These are phyloP conservation scores for Candolleomyces eurysporus DNA, from an alignment of 768 basidiomycete species.

Conservation along the genomic window DNA sequence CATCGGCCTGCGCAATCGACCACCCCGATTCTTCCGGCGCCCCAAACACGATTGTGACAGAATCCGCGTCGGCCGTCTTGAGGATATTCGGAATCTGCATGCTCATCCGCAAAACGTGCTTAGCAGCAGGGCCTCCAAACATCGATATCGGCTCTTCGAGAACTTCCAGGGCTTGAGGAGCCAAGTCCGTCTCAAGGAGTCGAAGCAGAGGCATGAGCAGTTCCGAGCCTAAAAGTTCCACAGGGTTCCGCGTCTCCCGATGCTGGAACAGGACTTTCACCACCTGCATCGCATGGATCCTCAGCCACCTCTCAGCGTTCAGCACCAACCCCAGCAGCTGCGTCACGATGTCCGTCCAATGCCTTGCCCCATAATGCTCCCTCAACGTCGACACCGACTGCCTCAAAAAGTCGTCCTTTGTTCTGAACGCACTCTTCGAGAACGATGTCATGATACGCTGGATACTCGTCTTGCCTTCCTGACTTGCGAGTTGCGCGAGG, in stretches of 20 bases:
- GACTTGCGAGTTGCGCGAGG: slow-evolving; percentile 68
- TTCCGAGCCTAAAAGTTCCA: slow-evolving; percentile 78
- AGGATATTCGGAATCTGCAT: slow-evolving; percentile 57
- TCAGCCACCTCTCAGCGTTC: slow-evolving; percentile 80
- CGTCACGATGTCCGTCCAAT: slow-evolving; percentile 81
- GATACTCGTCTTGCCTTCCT: slow-evolving; percentile 75
- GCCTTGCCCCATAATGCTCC: slow-evolving; percentile 75
- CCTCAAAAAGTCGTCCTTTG: slow-evolving; percentile 89
- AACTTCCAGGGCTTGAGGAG: slow-evolving; percentile 86
- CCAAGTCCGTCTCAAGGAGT: slow-evolving; percentile 83
- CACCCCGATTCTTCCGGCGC: slow-evolving; percentile 82
- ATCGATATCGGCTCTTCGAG: slow-evolving; percentile 87
- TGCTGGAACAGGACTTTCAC: slow-evolving; percentile 88
- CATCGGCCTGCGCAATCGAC: slow-evolving; percentile 73
- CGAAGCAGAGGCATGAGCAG: slow-evolving; percentile 88
- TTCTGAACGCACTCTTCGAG: slow-evolving; percentile 82
- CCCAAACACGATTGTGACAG: slow-evolving; percentile 74
- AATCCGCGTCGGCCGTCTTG: slow-evolving; percentile 44
- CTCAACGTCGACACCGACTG: slow-evolving; percentile 84
- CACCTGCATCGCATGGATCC: slow-evolving; percentile 80
- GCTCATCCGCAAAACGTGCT: slow-evolving; percentile 90
- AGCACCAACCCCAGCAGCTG: slow-evolving; percentile 84
- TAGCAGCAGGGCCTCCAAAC: slow-evolving; percentile 72
- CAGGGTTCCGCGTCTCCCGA: slow-evolving; percentile 70
- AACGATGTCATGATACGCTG: slow-evolving; percentile 88